Percentiles rank a stretch among this genome's conserved stretches.
Evolutionary conservation across 352 stramenopile species (phyloP).

Genomic region (Peronosclerospora sorghi): DNA sequence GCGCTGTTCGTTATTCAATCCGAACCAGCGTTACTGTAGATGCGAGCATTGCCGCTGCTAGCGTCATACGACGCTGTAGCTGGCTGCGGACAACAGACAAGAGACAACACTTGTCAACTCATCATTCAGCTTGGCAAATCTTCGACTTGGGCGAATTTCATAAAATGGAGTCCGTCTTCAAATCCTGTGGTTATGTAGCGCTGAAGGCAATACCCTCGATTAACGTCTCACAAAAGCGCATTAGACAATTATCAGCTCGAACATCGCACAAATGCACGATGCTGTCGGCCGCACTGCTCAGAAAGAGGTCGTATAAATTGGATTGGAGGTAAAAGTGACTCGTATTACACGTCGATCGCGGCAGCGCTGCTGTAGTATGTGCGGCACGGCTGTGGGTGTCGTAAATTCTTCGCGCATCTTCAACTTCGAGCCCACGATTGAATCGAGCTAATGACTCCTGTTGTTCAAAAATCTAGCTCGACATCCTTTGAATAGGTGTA

Average conservation of each 20-base stretch:
- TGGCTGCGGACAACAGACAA: conserved; percentile 68
- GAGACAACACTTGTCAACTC: conserved; percentile 73
- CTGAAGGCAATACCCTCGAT: conserved; percentile 74
- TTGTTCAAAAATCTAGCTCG: conserved; percentile 28
- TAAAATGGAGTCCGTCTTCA: conserved; percentile 81
- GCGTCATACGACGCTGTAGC: conserved; percentile 73
- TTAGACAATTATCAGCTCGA: conserved; percentile 74
- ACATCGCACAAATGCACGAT: conserved; percentile 81
- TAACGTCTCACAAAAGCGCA: conserved; percentile 75
- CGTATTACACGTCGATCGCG: conserved; percentile 48
- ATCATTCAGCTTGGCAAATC: conserved; percentile 51
- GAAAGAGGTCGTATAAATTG: conserved; percentile 79
- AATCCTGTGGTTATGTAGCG: conserved; percentile 82
- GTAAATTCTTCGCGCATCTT: conserved; percentile 23
- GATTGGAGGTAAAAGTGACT: conserved; percentile 57
- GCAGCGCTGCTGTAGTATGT: conserved; percentile 59
- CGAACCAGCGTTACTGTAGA: conserved; percentile 22
- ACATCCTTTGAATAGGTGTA: conserved; percentile 25
- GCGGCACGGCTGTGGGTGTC: conserved; percentile 50
- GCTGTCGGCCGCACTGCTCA: conserved; percentile 59
- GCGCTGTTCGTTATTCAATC: conserved; percentile 17
- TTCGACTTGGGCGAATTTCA: conserved; percentile 67
- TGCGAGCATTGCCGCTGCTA: conserved; percentile 52
- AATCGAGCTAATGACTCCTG: conserved; percentile 60
- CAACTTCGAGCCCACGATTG: conserved; percentile 48